These are phyloP conservation scores for Trypanosoma scelopori DNA, from an alignment of 208 protist species.

Conservation along the genomic window DNA sequence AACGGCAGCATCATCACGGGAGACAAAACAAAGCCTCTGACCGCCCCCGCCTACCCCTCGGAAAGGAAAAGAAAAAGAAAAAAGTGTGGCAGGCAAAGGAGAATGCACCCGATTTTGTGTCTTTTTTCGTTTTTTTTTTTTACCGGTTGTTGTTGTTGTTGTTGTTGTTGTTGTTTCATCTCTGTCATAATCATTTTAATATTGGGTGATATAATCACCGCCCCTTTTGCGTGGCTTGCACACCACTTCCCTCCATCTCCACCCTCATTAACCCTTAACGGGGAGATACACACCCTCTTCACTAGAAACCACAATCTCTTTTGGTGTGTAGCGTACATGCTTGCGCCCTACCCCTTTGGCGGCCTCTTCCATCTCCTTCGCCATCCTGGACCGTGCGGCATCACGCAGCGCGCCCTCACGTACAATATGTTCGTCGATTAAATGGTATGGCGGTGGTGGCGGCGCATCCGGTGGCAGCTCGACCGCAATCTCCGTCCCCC, in stretches of 20 bases:
- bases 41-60: no score
- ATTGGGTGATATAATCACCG: no score
- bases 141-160: no score
- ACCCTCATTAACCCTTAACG: not conserved
- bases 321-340: constrained; percentile 8
- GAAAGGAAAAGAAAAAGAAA: no score
- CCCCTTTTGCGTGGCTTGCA: no score
- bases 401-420: constrained; percentile 42
- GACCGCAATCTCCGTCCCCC: not conserved
- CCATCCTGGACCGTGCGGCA: constrained; percentile 22
- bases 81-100: no score
- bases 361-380: constrained; percentile 19
- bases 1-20: not conserved
- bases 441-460: constrained; percentile 47
- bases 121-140: no score
- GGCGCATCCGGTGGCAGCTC: not conserved
- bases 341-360: not conserved
- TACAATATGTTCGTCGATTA: constrained; percentile 56
- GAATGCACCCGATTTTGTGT: no score
- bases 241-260: no score
- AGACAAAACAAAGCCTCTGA: no score
- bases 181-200: no score
- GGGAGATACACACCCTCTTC: constrained; percentile 10
- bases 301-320: constrained; percentile 17
- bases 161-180: no score